phyloP scores from a whole-genome alignment of 257 asterid genomes.

The Lycium ferocissimum region DNA sequence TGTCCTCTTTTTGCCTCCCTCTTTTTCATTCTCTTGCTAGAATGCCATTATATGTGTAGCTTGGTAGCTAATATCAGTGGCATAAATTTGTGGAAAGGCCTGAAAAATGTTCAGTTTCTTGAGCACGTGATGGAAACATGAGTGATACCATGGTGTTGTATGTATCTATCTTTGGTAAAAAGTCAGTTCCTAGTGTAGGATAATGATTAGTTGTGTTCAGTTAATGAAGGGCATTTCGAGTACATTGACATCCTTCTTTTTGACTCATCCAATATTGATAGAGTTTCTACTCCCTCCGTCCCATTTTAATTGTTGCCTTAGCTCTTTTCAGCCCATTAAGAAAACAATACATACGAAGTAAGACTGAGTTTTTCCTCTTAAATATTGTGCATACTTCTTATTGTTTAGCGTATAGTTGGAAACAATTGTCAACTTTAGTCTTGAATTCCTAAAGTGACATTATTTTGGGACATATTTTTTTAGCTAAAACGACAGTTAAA shows the following conservation, averaged over 20 bases:
- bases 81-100: slow-evolving; percentile 15
- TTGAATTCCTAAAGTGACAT: too few relatives aligned
- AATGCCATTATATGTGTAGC: not conserved
- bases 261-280: not conserved
- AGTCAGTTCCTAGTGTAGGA: slow-evolving; percentile 11
- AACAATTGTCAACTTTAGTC: too few relatives aligned
- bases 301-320: too few relatives aligned
- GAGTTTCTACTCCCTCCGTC: not conserved
- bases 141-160: not conserved
- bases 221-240: not conserved
- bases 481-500: too few relatives aligned
- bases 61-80: slow-evolving; percentile 19
- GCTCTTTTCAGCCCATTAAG: too few relatives aligned
- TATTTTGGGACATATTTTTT: too few relatives aligned
- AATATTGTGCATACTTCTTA: too few relatives aligned
- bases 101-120: not conserved
- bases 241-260: not conserved
- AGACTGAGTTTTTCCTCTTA: too few relatives aligned
- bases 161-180: not conserved
- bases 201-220: not conserved
- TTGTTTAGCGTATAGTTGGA: too few relatives aligned
- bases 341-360: too few relatives aligned
- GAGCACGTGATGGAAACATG: not conserved
- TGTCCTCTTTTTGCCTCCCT: not conserved
- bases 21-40: not conserved